These are phyloP conservation scores for Scedosporium aurantiacum DNA, from an alignment of 2,329 filamentous ascomycete species.

Conservation along the genomic window DNA sequence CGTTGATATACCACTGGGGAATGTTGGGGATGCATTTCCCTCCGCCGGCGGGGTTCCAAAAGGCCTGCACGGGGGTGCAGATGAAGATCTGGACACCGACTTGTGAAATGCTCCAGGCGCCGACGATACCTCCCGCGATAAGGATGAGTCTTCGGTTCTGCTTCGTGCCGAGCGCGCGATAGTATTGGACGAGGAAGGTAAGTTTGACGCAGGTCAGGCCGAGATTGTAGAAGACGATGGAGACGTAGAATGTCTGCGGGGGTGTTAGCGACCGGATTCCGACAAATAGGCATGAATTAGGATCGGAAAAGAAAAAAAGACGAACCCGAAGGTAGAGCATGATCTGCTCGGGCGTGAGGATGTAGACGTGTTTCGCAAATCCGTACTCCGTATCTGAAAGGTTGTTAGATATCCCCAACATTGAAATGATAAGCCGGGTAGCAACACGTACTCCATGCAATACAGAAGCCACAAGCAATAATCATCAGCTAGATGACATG, in stretches of 20 bases:
- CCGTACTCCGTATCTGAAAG: constrained; percentile 6
- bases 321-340: constrained; percentile 9
- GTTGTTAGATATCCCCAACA: background rate
- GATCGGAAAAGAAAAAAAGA: background rate
- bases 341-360: constrained; percentile 1
- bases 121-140: constrained; percentile 8
- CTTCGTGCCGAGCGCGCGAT: constrained; percentile 17
- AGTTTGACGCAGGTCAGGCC: constrained; percentile 20
- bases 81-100: constrained; percentile 9
- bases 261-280: background rate
- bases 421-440: background rate
- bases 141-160: constrained; percentile 9
- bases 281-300: background rate
- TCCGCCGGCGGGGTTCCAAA: constrained; percentile 9
- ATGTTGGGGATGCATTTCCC: constrained; percentile 11
- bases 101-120: constrained; percentile 9
- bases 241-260: constrained; percentile 18
- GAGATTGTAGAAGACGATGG: constrained; percentile 21
- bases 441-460: constrained; percentile 6
- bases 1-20: constrained; percentile 13
- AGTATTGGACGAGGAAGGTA: constrained; percentile 26
- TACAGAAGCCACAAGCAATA: constrained; percentile 4
- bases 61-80: constrained; percentile 10
- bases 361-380: constrained; percentile 11
- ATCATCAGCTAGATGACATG: background rate